These are phyloP conservation scores for Vanilla planifolia DNA, from an alignment of 106 monocot species.

Conservation along the genomic window DNA sequence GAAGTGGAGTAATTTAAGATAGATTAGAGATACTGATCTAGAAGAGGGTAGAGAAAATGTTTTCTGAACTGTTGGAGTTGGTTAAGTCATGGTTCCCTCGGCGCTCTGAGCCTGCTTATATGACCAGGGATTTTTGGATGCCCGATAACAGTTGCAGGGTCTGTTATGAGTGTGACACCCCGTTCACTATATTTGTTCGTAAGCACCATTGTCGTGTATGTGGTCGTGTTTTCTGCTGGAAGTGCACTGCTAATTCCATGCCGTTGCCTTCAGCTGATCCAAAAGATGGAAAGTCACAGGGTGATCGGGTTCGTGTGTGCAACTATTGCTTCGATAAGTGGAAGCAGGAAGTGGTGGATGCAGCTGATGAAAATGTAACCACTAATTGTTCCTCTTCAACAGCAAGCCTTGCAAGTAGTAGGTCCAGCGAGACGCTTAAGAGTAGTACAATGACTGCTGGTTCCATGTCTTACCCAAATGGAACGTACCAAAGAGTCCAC, in stretches of 20 bases:
- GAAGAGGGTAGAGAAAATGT: constrained; percentile 10
- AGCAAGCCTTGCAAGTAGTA: constrained; percentile 43
- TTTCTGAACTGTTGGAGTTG: constrained; percentile 38
- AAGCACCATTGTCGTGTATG: constrained; percentile 91
- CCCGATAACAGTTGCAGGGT: constrained; percentile 79
- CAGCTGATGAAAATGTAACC: constrained; percentile 18
- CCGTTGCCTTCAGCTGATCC: constrained; percentile 26
- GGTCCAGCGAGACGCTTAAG: constrained; percentile 34
- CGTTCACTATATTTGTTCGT: constrained; percentile 78
- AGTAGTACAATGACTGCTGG: constrained; percentile 23
- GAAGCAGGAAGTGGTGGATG: constrained; percentile 25
- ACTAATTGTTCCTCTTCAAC: constrained; percentile 43
- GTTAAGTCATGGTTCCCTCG: constrained; percentile 69
- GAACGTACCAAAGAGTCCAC: constrained; percentile 16
- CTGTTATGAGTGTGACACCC: constrained; percentile 83
- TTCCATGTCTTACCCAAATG: constrained; percentile 26
- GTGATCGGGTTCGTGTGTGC: constrained; percentile 61
- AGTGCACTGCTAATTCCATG: constrained; percentile 68
- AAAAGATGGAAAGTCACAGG: constrained; percentile 17
- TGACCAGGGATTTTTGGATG: constrained; percentile 92
- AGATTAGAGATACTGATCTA: neutral
- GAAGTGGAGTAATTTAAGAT: neutral
- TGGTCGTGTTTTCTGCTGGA: constrained; percentile 89
- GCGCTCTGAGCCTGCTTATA: constrained; percentile 44
- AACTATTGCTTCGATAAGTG: constrained; percentile 76